These are phyloP conservation scores for Clarireedia hainanense DNA, from an alignment of 2,329 filamentous ascomycete species.

Conservation along the genomic window DNA sequence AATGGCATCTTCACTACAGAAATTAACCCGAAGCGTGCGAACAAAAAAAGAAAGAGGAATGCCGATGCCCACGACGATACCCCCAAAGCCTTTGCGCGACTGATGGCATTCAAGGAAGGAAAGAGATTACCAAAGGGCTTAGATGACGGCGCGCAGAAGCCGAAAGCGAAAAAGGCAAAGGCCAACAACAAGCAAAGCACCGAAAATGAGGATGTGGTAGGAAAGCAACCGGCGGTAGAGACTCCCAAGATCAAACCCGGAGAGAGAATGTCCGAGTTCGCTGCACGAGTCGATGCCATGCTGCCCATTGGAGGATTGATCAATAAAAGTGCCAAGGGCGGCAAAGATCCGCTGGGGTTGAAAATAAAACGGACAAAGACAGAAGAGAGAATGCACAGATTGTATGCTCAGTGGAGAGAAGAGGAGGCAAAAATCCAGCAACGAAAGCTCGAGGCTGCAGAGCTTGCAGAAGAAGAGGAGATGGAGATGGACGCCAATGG, in stretches of 20 bases:
- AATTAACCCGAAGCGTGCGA: constrained; percentile 24
- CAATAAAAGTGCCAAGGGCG: constrained; percentile 50
- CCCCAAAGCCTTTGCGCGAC: constrained; percentile 75
- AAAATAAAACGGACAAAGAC: constrained; percentile 71
- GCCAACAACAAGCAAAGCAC: constrained; percentile 11
- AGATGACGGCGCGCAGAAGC: constrained; percentile 54
- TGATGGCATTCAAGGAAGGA: constrained; percentile 69
- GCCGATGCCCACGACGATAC: constrained; percentile 53
- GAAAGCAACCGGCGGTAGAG: constrained; percentile 26
- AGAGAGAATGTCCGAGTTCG: constrained; percentile 76
- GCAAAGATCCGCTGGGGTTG: constrained; percentile 55
- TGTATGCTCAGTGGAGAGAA: constrained; percentile 70
- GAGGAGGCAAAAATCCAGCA: constrained; percentile 47
- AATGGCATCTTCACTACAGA: constrained; percentile 32
- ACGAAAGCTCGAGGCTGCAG: constrained; percentile 21
- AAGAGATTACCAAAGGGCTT: constrained; percentile 56
- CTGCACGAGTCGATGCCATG: constrained; percentile 73
- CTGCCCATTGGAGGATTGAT: constrained; percentile 68
- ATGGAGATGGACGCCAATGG: constrained; percentile 25
- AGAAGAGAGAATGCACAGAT: constrained; percentile 73
- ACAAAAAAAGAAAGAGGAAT: constrained; percentile 43
- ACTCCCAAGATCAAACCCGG: constrained; percentile 70
- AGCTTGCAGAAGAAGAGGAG: constrained; percentile 28
- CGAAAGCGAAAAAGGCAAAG: constrained; percentile 27
- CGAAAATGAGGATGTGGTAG: constrained; percentile 11